A percentile compares a stretch with the other conserved stretches of the same genome.
phyloP scores from a whole-genome alignment of 345 rosid species.

The Salix dunnii region DNA sequence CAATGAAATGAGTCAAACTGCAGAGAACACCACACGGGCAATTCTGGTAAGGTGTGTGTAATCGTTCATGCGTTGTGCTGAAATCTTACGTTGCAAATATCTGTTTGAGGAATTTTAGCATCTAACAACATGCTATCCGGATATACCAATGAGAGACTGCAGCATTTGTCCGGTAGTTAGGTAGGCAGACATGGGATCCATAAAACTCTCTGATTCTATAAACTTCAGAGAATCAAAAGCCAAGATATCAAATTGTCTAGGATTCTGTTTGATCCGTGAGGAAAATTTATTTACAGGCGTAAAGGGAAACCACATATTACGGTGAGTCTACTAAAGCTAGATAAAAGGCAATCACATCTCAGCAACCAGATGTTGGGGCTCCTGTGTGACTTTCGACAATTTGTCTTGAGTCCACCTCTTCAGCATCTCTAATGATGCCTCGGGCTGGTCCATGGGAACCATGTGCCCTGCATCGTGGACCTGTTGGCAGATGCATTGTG shows the following conservation, averaged over 20 bases:
- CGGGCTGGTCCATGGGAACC: conserved; percentile 99
- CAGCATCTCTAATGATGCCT: conserved; percentile 84
- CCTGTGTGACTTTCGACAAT: conserved; percentile 23
- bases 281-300: conserved; percentile 16
- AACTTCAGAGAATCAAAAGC: neutral
- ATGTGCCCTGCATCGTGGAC: conserved; percentile 93
- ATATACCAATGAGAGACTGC: too few relatives aligned
- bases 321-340: neutral
- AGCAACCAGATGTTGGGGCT: conserved; percentile 46
- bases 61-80: too few relatives aligned
- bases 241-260: neutral
- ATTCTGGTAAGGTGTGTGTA: too few relatives aligned
- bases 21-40: too few relatives aligned
- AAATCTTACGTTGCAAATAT: too few relatives aligned
- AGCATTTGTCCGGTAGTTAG: too few relatives aligned
- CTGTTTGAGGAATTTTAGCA: too few relatives aligned
- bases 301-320: neutral
- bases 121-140: too few relatives aligned
- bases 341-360: conserved; percentile 46
- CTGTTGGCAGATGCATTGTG: conserved; percentile 33
- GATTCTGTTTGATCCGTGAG: neutral
- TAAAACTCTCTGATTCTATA: neutral
- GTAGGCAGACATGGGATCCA: neutral
- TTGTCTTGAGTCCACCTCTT: conserved; percentile 70
- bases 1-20: neutral